Conservation (phyloP, 768 basidiomycete genomes). For the Trametes meyenii region DNA sequence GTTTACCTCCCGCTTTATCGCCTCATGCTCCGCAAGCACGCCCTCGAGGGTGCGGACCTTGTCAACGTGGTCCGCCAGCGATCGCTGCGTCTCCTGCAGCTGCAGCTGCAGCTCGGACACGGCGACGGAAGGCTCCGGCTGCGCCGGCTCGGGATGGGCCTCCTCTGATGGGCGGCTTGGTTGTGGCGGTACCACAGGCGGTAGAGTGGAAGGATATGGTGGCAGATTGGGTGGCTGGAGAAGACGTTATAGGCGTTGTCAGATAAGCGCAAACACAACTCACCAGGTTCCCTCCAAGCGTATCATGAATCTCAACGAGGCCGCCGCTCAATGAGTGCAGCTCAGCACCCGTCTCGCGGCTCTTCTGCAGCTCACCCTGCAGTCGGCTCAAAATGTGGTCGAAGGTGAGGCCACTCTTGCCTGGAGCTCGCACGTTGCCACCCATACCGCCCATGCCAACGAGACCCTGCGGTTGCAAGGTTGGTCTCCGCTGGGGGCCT, state of each 20-base stretch:
- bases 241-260: neutral
- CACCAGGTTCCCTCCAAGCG: constrained; percentile 81
- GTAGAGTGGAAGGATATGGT: constrained; percentile 65
- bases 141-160: constrained; percentile 25
- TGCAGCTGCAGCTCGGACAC: constrained; percentile 77
- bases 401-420: constrained; percentile 87
- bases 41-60: constrained; percentile 83
- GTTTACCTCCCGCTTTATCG: constrained; percentile 76
- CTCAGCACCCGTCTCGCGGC: constrained; percentile 89
- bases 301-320: constrained; percentile 92
- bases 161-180: constrained; percentile 25
- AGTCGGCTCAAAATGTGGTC: constrained; percentile 89
- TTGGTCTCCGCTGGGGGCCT: constrained; percentile 55
- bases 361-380: constrained; percentile 94
- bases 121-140: constrained; percentile 35
- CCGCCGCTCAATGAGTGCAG: constrained; percentile 73
- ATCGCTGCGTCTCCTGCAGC: constrained; percentile 80
- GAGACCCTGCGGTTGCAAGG: constrained; percentile 60
- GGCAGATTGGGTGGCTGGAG: constrained; percentile 61
- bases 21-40: constrained; percentile 82
- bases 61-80: constrained; percentile 76
- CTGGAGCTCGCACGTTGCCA: constrained; percentile 67
- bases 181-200: constrained; percentile 52
- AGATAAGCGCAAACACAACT: constrained; percentile 33
- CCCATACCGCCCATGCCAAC: constrained; percentile 79